Conservation (phyloP, 1,139 yeast species). For the Hyphopichia burtonii region DNA sequence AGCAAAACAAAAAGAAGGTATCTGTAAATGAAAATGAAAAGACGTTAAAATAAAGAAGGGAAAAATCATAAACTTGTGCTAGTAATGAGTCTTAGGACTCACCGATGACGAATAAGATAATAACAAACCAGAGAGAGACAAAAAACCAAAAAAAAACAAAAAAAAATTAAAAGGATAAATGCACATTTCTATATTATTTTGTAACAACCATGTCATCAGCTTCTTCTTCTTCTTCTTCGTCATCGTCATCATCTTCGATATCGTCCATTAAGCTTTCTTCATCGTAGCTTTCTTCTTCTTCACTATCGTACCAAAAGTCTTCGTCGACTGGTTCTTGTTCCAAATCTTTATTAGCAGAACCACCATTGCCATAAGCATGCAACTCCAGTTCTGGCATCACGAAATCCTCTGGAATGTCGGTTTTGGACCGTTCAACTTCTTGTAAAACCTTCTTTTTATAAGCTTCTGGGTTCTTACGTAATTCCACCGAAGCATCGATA, state of each 20-base stretch:
- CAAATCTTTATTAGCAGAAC: slow-evolving; percentile 33
- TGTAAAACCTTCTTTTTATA: slow-evolving; percentile 75
- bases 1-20: background rate
- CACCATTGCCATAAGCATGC: slow-evolving; percentile 57
- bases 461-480: slow-evolving; percentile 78
- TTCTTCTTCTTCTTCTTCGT: slow-evolving; percentile 59
- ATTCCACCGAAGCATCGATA: slow-evolving; percentile 93
- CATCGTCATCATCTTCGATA: slow-evolving; percentile 54
- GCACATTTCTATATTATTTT: slow-evolving; percentile 2
- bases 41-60: background rate
- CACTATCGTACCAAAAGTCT: slow-evolving; percentile 83
- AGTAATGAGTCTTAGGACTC: background rate
- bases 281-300: slow-evolving; percentile 50
- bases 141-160: background rate
- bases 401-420: slow-evolving; percentile 83
- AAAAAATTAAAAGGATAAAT: background rate
- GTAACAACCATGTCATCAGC: slow-evolving; percentile 6
- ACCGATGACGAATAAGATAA: too few species aligned
- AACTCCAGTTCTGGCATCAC: slow-evolving; percentile 68
- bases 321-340: slow-evolving; percentile 76
- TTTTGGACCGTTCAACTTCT: slow-evolving; percentile 82
- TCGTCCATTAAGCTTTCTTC: slow-evolving; percentile 57
- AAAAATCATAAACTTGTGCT: background rate
- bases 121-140: background rate
- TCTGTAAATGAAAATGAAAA: background rate